Evolutionary conservation across 495 filamentous ascomycete species (phyloP).

Genomic region (Thermothielavioides terrestris): DNA sequence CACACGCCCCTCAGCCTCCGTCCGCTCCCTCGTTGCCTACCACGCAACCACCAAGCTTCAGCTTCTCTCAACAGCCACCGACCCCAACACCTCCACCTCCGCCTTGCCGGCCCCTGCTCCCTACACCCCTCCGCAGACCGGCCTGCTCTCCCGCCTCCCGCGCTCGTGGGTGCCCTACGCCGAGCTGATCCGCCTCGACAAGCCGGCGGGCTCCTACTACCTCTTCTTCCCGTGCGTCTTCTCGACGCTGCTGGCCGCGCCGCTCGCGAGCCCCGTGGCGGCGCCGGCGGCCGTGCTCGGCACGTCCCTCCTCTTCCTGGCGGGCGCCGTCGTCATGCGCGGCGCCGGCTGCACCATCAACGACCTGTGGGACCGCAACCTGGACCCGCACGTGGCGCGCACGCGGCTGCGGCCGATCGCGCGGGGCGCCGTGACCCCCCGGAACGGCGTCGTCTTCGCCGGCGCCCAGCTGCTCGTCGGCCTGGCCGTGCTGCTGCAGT

Average conservation of each 20-base stretch:
- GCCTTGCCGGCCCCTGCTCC: conserved; percentile 4
- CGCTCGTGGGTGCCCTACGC: conserved; percentile 76
- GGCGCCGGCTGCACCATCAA: conserved; percentile 98
- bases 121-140: conserved; percentile 64
- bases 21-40: conserved; percentile 12
- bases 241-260: conserved; percentile 67
- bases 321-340: conserved; percentile 88
- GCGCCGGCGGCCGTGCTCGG: conserved; percentile 47
- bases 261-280: conserved; percentile 49
- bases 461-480: conserved; percentile 74
- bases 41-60: conserved; percentile 19
- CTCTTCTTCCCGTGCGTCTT: conserved; percentile 93
- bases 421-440: conserved; percentile 67
- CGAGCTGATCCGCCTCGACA: conserved; percentile 88
- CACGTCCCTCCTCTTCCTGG: conserved; percentile 71
- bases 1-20: not conserved
- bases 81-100: conserved; percentile 5
- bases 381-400: conserved; percentile 83
- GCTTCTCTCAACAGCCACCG: conserved; percentile 12
- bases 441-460: conserved; percentile 70
- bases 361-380: conserved; percentile 90
- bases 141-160: conserved; percentile 70
- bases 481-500: conserved; percentile 73
- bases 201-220: conserved; percentile 90
- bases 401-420: conserved; percentile 87